Base-by-base conservation (phyloP, 2,329 filamentous ascomycete genomes). In the Sarocladiaceae sp. region DNA sequence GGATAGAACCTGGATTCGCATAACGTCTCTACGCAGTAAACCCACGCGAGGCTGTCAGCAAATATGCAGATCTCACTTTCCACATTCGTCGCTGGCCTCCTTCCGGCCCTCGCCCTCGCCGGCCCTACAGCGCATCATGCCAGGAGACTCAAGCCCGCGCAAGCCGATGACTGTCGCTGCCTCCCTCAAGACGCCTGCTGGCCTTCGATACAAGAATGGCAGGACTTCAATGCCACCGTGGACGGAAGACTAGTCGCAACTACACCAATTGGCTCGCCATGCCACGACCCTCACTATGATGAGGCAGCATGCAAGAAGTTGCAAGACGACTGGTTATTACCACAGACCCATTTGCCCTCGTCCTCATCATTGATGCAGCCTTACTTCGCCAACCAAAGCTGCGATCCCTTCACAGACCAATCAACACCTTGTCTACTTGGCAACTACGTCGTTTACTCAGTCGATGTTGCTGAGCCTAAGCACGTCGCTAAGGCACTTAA, bases 171-270 rank as follows among this genome's bases (percentile, higher is more conserved):
- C 12, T 80, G 77, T 61, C 69, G 71, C 17, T 79, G 72, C 62
- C 71, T 76, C 29, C 78, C 79, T 1, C 72, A 71, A 15, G 77
- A 82, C 49, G 28, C 58, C 1, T 77, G 73, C 59, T 84, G 80
- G 80, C 80, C 80, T 0, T 66, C 67, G 0, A 23, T 54, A 2
- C 48, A 56, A 5, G 59, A 64, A n/a, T 83, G 79, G 79, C 56
- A 62, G 7, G 50, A 58, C 2, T 71, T 84, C 55, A 83, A 84
- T 59, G 40, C 62, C 25, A 75, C 78, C 2, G 64, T 83, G 0
- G 64, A 66, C 3, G 81, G 81, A 0, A 66, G 65, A 10, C 65
- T 84, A 22, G 66, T 83, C 28, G 67, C 68, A 1, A 82, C 76
- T 0, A 64, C 75, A 1, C 79, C 80, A 1, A 59, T 82, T 10